A percentile compares a stretch with the other conserved stretches of the same genome.
Evolutionary conservation across 305 asterid genomes (phyloP).

Genomic region (Euphrasia arctica): DNA sequence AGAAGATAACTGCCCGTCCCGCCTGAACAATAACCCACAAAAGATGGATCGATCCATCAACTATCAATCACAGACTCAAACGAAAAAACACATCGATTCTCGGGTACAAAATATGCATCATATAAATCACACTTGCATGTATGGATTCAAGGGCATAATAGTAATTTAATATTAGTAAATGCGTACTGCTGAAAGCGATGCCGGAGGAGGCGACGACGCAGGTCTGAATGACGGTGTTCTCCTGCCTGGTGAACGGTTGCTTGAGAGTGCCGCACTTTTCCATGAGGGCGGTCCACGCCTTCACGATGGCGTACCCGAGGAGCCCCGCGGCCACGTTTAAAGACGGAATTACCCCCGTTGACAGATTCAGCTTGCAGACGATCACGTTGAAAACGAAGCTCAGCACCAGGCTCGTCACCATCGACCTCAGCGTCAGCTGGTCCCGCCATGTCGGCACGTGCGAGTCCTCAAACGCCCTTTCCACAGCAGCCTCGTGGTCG

Average conservation of each 20-base stretch:
- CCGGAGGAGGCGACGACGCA: slow-evolving; percentile 46
- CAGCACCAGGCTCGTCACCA: slow-evolving; percentile 35
- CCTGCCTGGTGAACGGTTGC: slow-evolving; percentile 49
- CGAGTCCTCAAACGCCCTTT: background rate
- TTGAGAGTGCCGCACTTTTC: slow-evolving; percentile 34
- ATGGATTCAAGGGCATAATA: too few relatives aligned
- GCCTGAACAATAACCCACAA: slow-evolving; percentile 26
- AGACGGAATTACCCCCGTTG: slow-evolving; percentile 49
- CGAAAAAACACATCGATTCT: too few relatives aligned
- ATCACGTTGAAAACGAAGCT: slow-evolving; percentile 42
- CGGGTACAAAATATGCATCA: too few relatives aligned
- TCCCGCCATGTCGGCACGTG: slow-evolving; percentile 41
- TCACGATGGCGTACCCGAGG: slow-evolving; percentile 42
- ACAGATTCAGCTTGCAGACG: slow-evolving; percentile 44
- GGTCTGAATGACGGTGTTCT: slow-evolving; percentile 46
- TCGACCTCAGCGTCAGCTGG: slow-evolving; percentile 38
- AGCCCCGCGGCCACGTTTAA: slow-evolving; percentile 54
- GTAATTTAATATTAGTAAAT: too few relatives aligned
- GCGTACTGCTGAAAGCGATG: slow-evolving; percentile 50
- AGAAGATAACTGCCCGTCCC: slow-evolving; percentile 62
- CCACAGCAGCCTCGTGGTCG: too few relatives aligned
- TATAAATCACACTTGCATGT: too few relatives aligned
- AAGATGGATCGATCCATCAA: too few relatives aligned
- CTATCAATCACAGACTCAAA: too few relatives aligned
- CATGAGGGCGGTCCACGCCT: slow-evolving; percentile 26